Evolutionary conservation across 495 filamentous ascomycete genomes (phyloP).

Genomic region (Xanthoparmelia taractica): DNA sequence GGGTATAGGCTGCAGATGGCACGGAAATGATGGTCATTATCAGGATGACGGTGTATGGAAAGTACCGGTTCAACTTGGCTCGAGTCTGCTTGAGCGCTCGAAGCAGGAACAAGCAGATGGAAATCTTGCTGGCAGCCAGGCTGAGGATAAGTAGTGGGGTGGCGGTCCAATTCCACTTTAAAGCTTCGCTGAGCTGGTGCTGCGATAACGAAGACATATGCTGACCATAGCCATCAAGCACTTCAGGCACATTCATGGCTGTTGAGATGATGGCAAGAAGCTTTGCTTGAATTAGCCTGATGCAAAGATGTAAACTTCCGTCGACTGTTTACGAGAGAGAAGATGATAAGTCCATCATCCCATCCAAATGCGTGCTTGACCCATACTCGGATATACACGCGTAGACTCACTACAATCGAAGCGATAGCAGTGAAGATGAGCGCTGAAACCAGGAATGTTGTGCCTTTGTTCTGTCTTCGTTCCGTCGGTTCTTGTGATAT

Average conservation of each 20-base stretch:
- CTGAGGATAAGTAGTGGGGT: conserved; percentile 7
- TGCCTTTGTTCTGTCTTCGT: conserved; percentile 1
- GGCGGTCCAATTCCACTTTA: conserved; percentile 12
- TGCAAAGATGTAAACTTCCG: too few species aligned
- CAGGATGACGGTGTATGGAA: conserved; percentile 18
- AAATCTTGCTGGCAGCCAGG: conserved; percentile 17
- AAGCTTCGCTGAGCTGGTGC: neutral
- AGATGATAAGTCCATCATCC: neutral
- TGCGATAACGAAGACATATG: conserved; percentile 13
- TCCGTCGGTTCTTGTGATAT: neutral
- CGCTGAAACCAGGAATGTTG: neutral
- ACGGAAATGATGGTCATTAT: conserved; percentile 12
- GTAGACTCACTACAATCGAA: neutral
- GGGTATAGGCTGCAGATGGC: conserved; percentile 13
- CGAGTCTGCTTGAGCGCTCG: conserved; percentile 10
- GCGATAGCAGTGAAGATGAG: neutral
- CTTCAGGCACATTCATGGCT: neutral
- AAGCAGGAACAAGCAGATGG: conserved; percentile 16
- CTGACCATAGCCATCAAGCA: conserved; percentile 15
- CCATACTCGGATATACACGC: conserved; percentile 5
- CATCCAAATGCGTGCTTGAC: conserved; percentile 4
- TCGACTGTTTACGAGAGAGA: neutral
- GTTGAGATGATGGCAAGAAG: conserved; percentile 6
- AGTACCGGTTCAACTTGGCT: neutral
- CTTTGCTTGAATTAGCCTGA: neutral